These are phyloP conservation scores for Diaporthe destruens DNA, from an alignment of 2,329 filamentous ascomycete species.

Conservation along the genomic window DNA sequence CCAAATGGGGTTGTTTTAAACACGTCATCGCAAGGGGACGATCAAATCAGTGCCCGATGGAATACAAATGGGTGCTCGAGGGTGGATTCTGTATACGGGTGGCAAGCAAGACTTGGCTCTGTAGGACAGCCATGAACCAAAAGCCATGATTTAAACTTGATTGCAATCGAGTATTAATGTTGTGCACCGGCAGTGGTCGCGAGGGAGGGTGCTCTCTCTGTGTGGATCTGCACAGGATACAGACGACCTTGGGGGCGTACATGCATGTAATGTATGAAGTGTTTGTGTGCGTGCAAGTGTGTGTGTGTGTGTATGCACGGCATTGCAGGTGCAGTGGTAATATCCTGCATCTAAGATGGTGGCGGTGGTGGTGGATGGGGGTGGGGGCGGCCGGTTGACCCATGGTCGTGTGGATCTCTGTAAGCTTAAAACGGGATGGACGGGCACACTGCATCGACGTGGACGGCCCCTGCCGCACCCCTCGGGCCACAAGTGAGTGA, in stretches of 20 bases:
- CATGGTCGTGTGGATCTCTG: background rate
- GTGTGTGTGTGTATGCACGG: background rate
- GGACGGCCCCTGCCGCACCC: background rate
- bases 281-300: background rate
- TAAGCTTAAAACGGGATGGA: constrained; percentile 36
- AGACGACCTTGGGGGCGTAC: background rate
- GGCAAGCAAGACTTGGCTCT: constrained; percentile 1
- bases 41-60: background rate
- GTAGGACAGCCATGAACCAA: constrained; percentile 14
- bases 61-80: constrained; percentile 1
- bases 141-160: constrained; percentile 24
- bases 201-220: background rate
- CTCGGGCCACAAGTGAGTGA: background rate
- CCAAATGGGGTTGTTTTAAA: background rate
- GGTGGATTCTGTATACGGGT: background rate
- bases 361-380: background rate
- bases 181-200: background rate
- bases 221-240: background rate
- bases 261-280: background rate
- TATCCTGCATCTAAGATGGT: background rate
- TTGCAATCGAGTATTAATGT: background rate
- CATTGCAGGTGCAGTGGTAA: background rate
- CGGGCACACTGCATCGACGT: background rate
- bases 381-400: constrained; percentile 24
- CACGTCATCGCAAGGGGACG: background rate